These are phyloP conservation scores for Aspergillus udagawae DNA, from an alignment of 2,329 filamentous ascomycete species.

Conservation along the genomic window DNA sequence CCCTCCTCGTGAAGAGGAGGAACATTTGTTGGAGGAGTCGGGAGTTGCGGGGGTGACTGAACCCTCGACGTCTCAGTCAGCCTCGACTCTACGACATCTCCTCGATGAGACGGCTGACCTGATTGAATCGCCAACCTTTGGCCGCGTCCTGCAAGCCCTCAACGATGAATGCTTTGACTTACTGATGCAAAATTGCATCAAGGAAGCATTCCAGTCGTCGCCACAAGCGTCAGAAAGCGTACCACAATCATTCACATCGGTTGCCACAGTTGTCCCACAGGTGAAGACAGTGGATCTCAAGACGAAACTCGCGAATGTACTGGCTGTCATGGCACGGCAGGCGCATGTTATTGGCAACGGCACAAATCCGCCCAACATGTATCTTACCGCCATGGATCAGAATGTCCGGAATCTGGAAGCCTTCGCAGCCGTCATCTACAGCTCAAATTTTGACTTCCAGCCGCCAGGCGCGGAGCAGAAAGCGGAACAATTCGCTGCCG, in stretches of 20 bases:
- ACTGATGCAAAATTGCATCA: constrained; percentile 75
- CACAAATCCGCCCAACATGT: constrained; percentile 42
- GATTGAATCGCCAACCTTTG: constrained; percentile 88
- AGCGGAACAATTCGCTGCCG: constrained; percentile 7
- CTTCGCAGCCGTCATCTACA: constrained; percentile 48
- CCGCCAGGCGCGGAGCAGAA: constrained; percentile 22
- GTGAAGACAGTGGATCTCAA: constrained; percentile 40
- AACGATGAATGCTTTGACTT: constrained; percentile 84
- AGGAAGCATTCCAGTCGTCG: constrained; percentile 66
- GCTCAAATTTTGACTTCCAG: constrained; percentile 43
- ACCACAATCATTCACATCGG: constrained; percentile 40
- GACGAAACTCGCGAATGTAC: constrained; percentile 78
- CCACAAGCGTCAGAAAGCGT: constrained; percentile 40
- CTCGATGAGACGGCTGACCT: constrained; percentile 95
- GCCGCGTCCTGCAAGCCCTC: constrained; percentile 77
- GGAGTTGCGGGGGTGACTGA: constrained; percentile 57
- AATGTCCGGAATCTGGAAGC: constrained; percentile 46
- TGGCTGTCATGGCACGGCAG: constrained; percentile 86
- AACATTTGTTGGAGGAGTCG: constrained; percentile 78
- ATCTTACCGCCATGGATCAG: constrained; percentile 42
- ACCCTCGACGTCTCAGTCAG: constrained; percentile 33
- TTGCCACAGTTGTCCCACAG: constrained; percentile 38
- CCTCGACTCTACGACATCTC: constrained; percentile 66
- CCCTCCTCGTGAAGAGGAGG: constrained; percentile 73
- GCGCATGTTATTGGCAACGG: constrained; percentile 84